Evolutionary conservation across 805 yeast species (phyloP).

Genomic region (Candida quercuum): DNA sequence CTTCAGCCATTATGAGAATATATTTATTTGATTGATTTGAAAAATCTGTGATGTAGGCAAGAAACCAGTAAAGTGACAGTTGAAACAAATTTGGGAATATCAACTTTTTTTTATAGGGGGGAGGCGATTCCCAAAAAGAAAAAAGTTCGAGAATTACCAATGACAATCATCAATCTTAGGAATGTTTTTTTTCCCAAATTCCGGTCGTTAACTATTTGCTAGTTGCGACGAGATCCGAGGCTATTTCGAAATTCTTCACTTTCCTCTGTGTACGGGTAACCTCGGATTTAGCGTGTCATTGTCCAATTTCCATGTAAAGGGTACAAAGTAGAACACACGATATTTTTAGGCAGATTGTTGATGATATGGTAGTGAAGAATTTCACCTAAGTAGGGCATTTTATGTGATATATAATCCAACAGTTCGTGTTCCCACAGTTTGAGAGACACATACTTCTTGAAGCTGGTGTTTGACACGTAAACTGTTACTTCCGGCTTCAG

Average conservation of each 20-base stretch:
- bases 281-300: background rate
- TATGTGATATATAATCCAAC: no score
- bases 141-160: background rate
- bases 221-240: background rate
- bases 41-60: background rate
- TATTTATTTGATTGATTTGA: background rate
- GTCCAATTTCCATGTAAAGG: no score
- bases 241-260: background rate
- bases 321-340: background rate
- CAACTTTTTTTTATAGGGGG: conserved; percentile 1
- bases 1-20: conserved; percentile 13
- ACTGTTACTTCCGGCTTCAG: no score
- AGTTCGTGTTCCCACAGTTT: no score
- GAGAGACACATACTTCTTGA: no score
- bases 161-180: background rate
- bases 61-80: background rate
- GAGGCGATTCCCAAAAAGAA: background rate
- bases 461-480: no score
- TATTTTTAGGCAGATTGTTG: background rate
- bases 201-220: background rate
- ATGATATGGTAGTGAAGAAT: no score
- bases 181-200: background rate
- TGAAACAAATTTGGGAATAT: background rate
- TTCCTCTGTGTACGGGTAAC: no score
- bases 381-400: no score